phyloP scores from a whole-genome alignment of 441 rosid genomes.

The Pelargonium cotyledonis region DNA sequence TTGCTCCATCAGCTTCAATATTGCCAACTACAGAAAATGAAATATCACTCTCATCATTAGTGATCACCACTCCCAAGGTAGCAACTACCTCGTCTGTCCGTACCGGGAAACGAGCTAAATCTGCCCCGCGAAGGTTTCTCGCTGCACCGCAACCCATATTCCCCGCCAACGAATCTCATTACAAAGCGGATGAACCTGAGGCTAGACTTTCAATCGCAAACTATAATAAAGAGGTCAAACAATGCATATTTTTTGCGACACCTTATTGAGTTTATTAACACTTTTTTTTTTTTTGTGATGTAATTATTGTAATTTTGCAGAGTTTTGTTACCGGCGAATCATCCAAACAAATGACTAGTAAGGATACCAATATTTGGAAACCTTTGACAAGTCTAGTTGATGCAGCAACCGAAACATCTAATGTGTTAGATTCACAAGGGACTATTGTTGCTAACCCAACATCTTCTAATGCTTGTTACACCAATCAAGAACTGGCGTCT shows the following conservation, averaged over 20 bases:
- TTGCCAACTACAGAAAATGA: constrained; percentile 60
- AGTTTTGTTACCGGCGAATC: constrained; percentile 51
- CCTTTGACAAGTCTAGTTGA: constrained; percentile 64
- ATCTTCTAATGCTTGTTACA: too few species aligned
- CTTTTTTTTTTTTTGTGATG: too few species aligned
- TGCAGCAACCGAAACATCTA: constrained; percentile 47
- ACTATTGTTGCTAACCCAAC: too few species aligned
- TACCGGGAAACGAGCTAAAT: constrained; percentile 41
- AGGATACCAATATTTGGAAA: constrained; percentile 49
- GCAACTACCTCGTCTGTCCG: constrained; percentile 36
- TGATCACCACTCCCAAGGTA: constrained; percentile 54
- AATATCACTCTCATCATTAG: constrained; percentile 69
- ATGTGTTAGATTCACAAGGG: constrained; percentile 13
- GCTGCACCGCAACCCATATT: constrained; percentile 36
- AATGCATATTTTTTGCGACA: constrained; percentile 21
- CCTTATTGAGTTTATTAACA: too few species aligned
- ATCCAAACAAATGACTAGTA: constrained; percentile 28
- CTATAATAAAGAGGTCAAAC: constrained; percentile 30
- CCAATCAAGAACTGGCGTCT: neutral
- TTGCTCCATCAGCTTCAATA: constrained; percentile 28
- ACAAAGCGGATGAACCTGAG: constrained; percentile 46
- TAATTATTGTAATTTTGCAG: constrained; percentile 26
- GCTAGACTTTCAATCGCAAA: constrained; percentile 30
- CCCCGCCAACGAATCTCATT: constrained; percentile 31
- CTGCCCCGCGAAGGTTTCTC: constrained; percentile 34